Base-by-base conservation (phyloP, 2,329 filamentous ascomycete genomes). In the Parascedosporium putredinis region DNA sequence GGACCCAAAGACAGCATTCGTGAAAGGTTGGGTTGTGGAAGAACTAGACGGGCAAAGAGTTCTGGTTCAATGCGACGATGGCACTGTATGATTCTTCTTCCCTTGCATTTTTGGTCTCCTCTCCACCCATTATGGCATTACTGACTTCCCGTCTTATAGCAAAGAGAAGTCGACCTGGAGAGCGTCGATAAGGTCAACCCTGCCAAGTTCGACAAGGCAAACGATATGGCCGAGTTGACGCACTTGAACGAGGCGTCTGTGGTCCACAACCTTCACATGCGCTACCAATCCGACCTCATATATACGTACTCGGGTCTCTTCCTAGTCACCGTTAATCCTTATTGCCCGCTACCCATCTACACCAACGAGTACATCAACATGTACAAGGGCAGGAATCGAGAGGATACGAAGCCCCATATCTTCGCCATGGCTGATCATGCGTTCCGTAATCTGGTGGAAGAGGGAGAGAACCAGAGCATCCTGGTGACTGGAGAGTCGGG, bases 231-330 rank as follows among this genome's bases (percentile, higher is more conserved):
- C 22, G 93, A 98, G 66, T 77, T 98, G 61, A 98, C 93, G 5
- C 93, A 98, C 67, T 73, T 98, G 55, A 98, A 98, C 67, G 93
- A 98, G 69, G 87, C 91, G 20, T 97, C 93, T 0, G 93, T 98
- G 47, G 90, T 98, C 47, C 90, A 98, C 70, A 98, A 98, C 63
- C 77, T 98, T 51, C 86, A 95, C 58, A 91, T 88, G 74, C 78
- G 93, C 67, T 98, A 98, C 64, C 88, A 96, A 65, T 79, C 93
- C 42, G 93, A 98, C 67, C 71, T 98, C 53, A 98, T 98, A 58
- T 98, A 94, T 72, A 98, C 93, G 20, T 98, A 98, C 66, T 98
- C 93, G 0, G 93, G 93, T 0, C 75, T 98, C 36, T 98, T 98
- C 70, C 73, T 98, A 61, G 93, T 98, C 45, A 94, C 94, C 1